Percentiles rank a stretch among this genome's conserved stretches.
Conservation (phyloP, 2,329 filamentous ascomycete species). For the Clonostachys chloroleuca region DNA sequence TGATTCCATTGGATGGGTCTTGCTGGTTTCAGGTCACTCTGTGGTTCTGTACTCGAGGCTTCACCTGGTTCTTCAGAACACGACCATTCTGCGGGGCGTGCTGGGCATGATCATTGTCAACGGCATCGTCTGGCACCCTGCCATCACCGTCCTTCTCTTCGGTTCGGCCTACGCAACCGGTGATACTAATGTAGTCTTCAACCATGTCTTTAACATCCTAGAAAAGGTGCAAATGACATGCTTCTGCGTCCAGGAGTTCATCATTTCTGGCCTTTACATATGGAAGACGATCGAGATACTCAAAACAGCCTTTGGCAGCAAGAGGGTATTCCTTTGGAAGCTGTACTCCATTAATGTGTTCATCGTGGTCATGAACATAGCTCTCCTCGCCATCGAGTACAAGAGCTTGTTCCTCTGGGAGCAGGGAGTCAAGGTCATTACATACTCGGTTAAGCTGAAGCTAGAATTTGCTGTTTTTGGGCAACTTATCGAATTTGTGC, state of each 20-base stretch:
- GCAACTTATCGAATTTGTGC: constrained; percentile 4
- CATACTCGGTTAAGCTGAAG: constrained; percentile 28
- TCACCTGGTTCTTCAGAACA: constrained; percentile 49
- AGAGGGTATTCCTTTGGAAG: constrained; percentile 12
- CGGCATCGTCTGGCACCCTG: constrained; percentile 42
- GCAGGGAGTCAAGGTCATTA: constrained; percentile 15
- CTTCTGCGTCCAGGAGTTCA: constrained; percentile 45
- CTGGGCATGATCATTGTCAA: constrained; percentile 51
- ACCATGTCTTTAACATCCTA: constrained; percentile 15
- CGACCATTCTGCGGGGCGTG: constrained; percentile 36
- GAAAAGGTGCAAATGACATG: constrained; percentile 48
- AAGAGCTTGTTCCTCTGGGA: constrained; percentile 12
- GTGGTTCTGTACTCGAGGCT: constrained; percentile 57
- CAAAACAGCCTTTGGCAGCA: background rate
- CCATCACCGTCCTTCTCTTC: constrained; percentile 47
- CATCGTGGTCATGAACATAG: constrained; percentile 29
- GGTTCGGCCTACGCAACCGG: constrained; percentile 31
- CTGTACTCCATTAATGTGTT: constrained; percentile 31
- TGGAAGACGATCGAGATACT: constrained; percentile 40
- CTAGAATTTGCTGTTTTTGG: constrained; percentile 30
- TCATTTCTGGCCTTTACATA: constrained; percentile 45
- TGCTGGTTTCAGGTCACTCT: constrained; percentile 53
- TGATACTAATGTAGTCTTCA: background rate
- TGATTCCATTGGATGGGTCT: constrained; percentile 8
- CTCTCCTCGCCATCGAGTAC: constrained; percentile 17